A percentile compares a stretch with the other conserved stretches of the same genome.
Evolutionary conservation across 495 filamentous ascomycete genomes (phyloP).

Genomic region (Penicillium simplicissimum): DNA sequence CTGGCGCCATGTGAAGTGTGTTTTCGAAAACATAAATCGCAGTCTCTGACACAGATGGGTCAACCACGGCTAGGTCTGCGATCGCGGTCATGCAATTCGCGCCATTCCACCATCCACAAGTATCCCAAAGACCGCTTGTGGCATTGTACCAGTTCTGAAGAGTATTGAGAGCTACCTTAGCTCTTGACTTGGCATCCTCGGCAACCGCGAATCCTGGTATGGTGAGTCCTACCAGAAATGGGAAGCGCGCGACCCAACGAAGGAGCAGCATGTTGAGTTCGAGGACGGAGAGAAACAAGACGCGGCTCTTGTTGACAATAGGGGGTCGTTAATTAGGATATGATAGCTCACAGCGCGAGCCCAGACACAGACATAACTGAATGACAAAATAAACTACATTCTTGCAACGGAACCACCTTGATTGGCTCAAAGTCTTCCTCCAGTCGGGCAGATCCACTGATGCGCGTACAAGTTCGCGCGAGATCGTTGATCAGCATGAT

Average conservation of each 20-base stretch:
- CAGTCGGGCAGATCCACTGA: constrained; percentile 15
- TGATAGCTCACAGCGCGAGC: constrained; percentile 5
- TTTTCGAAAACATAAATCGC: constrained; percentile 45
- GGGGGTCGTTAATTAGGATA: constrained; percentile 16
- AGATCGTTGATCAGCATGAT: constrained; percentile 30
- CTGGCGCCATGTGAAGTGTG: constrained; percentile 37
- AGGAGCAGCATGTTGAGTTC: constrained; percentile 19
- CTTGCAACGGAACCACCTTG: constrained; percentile 10
- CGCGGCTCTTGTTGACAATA: not conserved
- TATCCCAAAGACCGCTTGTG: constrained; percentile 63
- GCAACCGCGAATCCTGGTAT: constrained; percentile 7
- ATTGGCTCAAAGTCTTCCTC: constrained; percentile 16
- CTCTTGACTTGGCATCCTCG: constrained; percentile 33
- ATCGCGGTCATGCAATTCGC: constrained; percentile 67
- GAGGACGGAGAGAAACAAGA: not conserved
- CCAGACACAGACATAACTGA: constrained; percentile 17
- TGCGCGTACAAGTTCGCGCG: not conserved
- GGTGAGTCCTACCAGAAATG: constrained; percentile 7
- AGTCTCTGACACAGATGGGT: constrained; percentile 31
- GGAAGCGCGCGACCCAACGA: constrained; percentile 8
- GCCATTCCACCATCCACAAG: constrained; percentile 74
- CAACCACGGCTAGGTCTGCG: constrained; percentile 58
- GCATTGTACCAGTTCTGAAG: constrained; percentile 67
- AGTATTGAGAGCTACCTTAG: constrained; percentile 45
- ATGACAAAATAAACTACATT: constrained; percentile 22